Percentiles rank a stretch among this genome's conserved stretches.
Evolutionary conservation across 2,329 filamentous ascomycete genomes (phyloP).

Genomic region (Fusarium xylarioides): DNA sequence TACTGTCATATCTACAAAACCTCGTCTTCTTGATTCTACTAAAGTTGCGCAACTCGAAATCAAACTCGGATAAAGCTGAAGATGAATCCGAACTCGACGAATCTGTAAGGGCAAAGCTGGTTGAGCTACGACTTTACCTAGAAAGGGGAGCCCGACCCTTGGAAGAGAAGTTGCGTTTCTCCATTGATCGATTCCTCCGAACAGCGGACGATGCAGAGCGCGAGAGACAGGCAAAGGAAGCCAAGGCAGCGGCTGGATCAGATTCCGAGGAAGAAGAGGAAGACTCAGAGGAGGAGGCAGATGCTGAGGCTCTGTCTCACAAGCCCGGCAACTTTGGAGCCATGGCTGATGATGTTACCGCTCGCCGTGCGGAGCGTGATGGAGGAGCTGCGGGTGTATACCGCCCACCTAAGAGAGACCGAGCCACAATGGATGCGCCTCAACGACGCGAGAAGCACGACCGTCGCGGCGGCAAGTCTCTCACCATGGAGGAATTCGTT

Average conservation of each 20-base stretch:
- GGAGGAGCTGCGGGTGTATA: slow-evolving; percentile 75
- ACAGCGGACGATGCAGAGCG: slow-evolving; percentile 79
- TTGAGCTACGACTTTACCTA: slow-evolving; percentile 89
- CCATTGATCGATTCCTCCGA: slow-evolving; percentile 93
- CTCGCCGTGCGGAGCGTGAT: slow-evolving; percentile 40
- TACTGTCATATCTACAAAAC: slow-evolving; percentile 95
- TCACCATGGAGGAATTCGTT: slow-evolving; percentile 92
- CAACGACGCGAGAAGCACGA: slow-evolving; percentile 67
- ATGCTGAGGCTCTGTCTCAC: slow-evolving; percentile 42
- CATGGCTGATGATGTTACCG: slow-evolving; percentile 48
- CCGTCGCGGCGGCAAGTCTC: slow-evolving; percentile 74
- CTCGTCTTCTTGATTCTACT: slow-evolving; percentile 87
- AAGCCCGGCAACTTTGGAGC: slow-evolving; percentile 42
- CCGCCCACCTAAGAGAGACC: slow-evolving; percentile 86
- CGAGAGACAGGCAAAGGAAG: slow-evolving; percentile 49
- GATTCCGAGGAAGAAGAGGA: slow-evolving; percentile 46
- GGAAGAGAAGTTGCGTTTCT: slow-evolving; percentile 90
- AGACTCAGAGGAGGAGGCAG: slow-evolving; percentile 50
- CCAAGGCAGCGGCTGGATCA: slow-evolving; percentile 39
- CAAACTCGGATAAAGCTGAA: slow-evolving; percentile 38
- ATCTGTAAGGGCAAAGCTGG: slow-evolving; percentile 83
- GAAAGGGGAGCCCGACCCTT: slow-evolving; percentile 92
- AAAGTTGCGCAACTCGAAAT: slow-evolving; percentile 71
- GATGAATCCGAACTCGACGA: slow-evolving; percentile 62
- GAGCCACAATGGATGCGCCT: slow-evolving; percentile 81